These are phyloP conservation scores for Hymenotorrendiella dingleyae DNA, from an alignment of 2,329 filamentous ascomycete species.

Conservation along the genomic window DNA sequence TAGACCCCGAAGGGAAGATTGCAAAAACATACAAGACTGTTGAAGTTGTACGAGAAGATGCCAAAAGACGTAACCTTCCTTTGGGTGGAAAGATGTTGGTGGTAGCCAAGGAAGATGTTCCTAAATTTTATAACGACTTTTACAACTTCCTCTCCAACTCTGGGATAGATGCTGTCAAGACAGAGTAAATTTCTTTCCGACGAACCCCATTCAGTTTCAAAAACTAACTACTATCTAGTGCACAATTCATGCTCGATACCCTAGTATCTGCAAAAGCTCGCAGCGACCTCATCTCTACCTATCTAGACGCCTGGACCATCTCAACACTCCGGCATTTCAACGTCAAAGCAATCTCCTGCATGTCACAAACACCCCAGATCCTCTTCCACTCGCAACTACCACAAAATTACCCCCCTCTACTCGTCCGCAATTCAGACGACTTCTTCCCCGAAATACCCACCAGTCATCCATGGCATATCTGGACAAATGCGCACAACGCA, in stretches of 20 bases:
- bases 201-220: background rate
- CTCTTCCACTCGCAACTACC: constrained; percentile 81
- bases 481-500: constrained; percentile 85
- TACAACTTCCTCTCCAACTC: constrained; percentile 70
- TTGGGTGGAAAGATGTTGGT: constrained; percentile 63
- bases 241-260: constrained; percentile 81
- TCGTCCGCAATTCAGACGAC: constrained; percentile 83
- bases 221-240: constrained; percentile 31
- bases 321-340: constrained; percentile 73
- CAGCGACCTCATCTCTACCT: constrained; percentile 64
- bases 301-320: constrained; percentile 82
- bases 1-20: constrained; percentile 68
- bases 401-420: constrained; percentile 63
- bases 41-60: constrained; percentile 45
- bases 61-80: constrained; percentile 41
- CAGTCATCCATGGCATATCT: constrained; percentile 92
- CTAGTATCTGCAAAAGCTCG: constrained; percentile 63
- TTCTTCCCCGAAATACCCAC: constrained; percentile 80
- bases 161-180: constrained; percentile 85
- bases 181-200: constrained; percentile 50
- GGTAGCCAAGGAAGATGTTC: constrained; percentile 68
- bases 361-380: constrained; percentile 84
- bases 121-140: constrained; percentile 81
- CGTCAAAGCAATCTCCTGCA: constrained; percentile 79
- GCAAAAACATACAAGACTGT: constrained; percentile 74